Evolutionary conservation across 768 basidiomycete genomes (phyloP).

Genomic region (Lactarius vividus): DNA sequence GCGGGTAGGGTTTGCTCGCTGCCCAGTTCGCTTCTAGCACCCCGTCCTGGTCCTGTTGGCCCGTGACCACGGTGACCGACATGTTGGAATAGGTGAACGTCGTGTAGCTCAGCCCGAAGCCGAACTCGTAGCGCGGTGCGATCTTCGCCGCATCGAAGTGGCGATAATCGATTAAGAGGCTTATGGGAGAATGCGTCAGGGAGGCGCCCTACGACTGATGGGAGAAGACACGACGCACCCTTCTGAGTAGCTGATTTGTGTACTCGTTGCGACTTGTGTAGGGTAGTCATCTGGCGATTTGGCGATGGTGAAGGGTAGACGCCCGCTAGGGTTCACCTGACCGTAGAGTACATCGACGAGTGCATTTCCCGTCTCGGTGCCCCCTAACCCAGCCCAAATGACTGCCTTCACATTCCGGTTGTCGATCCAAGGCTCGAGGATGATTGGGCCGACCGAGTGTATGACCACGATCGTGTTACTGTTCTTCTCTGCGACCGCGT

Average conservation of each 20-base stretch:
- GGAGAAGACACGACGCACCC: slow-evolving; percentile 27
- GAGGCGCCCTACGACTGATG: slow-evolving; percentile 12
- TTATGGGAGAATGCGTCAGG: background rate
- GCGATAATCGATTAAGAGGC: slow-evolving; percentile 37
- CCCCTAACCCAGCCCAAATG: slow-evolving; percentile 52
- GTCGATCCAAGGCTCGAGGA: slow-evolving; percentile 64
- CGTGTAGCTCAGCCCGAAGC: slow-evolving; percentile 87
- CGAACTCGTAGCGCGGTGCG: slow-evolving; percentile 82
- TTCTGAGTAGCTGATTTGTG: slow-evolving; percentile 62
- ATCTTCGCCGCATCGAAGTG: slow-evolving; percentile 57
- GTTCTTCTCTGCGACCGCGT: slow-evolving; percentile 60
- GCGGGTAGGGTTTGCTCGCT: slow-evolving; percentile 52
- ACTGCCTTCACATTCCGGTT: slow-evolving; percentile 71
- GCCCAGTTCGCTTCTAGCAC: slow-evolving; percentile 54
- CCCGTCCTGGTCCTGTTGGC: slow-evolving; percentile 37
- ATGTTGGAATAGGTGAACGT: slow-evolving; percentile 69
- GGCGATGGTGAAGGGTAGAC: slow-evolving; percentile 70
- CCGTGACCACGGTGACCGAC: slow-evolving; percentile 41
- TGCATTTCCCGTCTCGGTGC: slow-evolving; percentile 62
- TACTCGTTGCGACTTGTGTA: slow-evolving; percentile 37
- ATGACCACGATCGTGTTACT: slow-evolving; percentile 79
- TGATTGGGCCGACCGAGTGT: slow-evolving; percentile 72
- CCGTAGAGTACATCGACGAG: slow-evolving; percentile 80
- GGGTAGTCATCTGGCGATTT: slow-evolving; percentile 53
- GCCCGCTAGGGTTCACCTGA: slow-evolving; percentile 66